Percentiles rank a stretch among this genome's conserved stretches.
Conservation (phyloP, 163 green algal genomes). For the Chlamydomonas reinhardtii region DNA sequence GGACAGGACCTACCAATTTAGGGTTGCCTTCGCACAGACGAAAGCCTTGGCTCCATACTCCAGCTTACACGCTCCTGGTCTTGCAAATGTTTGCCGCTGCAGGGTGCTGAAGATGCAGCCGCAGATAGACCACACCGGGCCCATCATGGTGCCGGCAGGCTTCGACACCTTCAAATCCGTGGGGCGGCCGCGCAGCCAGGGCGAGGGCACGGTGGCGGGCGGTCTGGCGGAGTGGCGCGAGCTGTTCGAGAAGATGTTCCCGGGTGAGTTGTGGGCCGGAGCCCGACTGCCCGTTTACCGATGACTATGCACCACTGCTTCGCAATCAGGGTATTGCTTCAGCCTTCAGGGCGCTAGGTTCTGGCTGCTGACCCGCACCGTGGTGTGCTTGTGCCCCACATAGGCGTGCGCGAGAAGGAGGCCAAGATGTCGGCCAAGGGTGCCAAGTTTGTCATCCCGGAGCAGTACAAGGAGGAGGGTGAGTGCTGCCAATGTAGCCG, state of each 20-base stretch:
- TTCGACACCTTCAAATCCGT: slow-evolving; percentile 70
- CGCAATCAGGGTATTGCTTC: too few species aligned
- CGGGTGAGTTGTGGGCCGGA: slow-evolving; percentile 27
- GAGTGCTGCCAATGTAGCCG: not conserved
- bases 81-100: not conserved
- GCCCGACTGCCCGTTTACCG: too few species aligned
- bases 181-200: slow-evolving; percentile 55
- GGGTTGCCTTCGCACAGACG: too few species aligned
- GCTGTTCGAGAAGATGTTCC: slow-evolving; percentile 63
- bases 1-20: too few species aligned
- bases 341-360: too few species aligned
- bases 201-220: slow-evolving; percentile 52
- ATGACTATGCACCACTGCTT: too few species aligned
- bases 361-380: too few species aligned
- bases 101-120: slow-evolving; percentile 61
- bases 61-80: too few species aligned
- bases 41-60: too few species aligned
- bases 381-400: too few species aligned
- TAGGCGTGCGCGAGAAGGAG: slow-evolving; percentile 36
- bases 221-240: slow-evolving; percentile 61
- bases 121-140: slow-evolving; percentile 68
- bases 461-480: slow-evolving; percentile 67
- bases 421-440: slow-evolving; percentile 53
- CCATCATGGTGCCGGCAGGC: slow-evolving; percentile 72
- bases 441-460: slow-evolving; percentile 59